Conservation (phyloP, 2,329 filamentous ascomycete species). For the Coniochaeta sp. region DNA sequence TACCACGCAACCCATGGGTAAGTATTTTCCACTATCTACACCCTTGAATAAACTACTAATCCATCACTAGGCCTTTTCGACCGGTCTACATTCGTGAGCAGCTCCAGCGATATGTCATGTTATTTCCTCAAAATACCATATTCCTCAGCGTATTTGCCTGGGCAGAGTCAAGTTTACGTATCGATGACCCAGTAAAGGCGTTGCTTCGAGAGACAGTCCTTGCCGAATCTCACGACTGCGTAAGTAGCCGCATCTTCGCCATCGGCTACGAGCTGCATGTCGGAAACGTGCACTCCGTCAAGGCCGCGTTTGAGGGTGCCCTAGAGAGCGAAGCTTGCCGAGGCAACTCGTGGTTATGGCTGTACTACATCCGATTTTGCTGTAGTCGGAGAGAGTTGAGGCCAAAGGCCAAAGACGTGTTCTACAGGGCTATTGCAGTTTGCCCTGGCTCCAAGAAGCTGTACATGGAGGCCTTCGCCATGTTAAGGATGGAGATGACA, state of each 20-base stretch:
- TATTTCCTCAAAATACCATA: conserved; percentile 69
- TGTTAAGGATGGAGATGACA: not conserved
- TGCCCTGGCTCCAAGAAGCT: conserved; percentile 24
- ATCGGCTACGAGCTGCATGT: conserved; percentile 40
- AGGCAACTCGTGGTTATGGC: conserved; percentile 38
- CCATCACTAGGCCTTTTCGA: conserved; percentile 50
- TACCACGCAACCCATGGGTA: conserved; percentile 54
- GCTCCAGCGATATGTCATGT: conserved; percentile 49
- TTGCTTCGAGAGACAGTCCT: conserved; percentile 49
- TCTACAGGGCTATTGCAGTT: not conserved
- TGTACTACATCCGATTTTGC: conserved; percentile 41
- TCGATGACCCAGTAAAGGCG: conserved; percentile 70
- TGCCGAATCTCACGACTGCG: conserved; percentile 26
- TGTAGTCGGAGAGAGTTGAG: conserved; percentile 14
- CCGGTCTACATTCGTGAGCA: conserved; percentile 57
- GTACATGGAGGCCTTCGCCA: not conserved
- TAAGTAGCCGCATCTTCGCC: conserved; percentile 39
- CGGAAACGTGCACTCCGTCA: conserved; percentile 41
- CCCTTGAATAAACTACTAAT: not conserved
- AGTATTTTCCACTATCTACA: conserved; percentile 14
- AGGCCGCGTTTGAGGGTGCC: conserved; percentile 45
- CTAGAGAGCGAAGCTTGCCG: conserved; percentile 29
- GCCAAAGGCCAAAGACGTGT: conserved; percentile 12
- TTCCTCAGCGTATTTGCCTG: conserved; percentile 68
- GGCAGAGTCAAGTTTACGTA: conserved; percentile 59